These are phyloP conservation scores for Coniferiporia weirii DNA, from an alignment of 1,284 basidiomycete genomes.

Conservation along the genomic window DNA sequence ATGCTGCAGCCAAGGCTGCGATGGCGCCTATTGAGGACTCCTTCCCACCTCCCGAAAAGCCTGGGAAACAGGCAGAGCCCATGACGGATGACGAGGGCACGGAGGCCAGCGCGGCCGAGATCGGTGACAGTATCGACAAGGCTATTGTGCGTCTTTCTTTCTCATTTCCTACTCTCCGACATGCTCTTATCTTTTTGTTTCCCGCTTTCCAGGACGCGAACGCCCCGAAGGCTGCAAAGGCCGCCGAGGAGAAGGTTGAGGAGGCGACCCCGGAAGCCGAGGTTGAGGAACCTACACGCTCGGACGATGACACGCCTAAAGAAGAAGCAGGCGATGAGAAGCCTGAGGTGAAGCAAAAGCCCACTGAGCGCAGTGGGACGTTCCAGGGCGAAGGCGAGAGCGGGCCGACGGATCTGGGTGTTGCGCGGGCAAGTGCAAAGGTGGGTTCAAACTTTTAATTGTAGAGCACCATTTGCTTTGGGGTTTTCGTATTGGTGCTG, in stretches of 20 bases:
- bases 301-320: slow-evolving; percentile 8
- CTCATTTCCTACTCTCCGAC: background rate
- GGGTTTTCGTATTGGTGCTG: too few relatives aligned
- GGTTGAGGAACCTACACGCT: background rate
- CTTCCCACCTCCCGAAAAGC: slow-evolving; percentile 8
- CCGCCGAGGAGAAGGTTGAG: slow-evolving; percentile 10
- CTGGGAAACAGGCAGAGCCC: slow-evolving; percentile 2
- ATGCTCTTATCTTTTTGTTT: background rate
- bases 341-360: slow-evolving; percentile 5
- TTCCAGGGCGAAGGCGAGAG: slow-evolving; percentile 7
- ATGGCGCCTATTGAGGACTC: slow-evolving; percentile 11
- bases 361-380: slow-evolving; percentile 10
- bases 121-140: slow-evolving; percentile 8
- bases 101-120: slow-evolving; percentile 12
- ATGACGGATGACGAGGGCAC: slow-evolving; percentile 18
- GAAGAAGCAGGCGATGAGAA: slow-evolving; percentile 7
- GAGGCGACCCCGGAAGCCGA: background rate
- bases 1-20: slow-evolving; percentile 8
- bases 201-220: slow-evolving; percentile 12
- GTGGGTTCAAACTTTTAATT: slow-evolving; percentile 1
- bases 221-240: slow-evolving; percentile 17
- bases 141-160: slow-evolving; percentile 6
- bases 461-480: background rate
- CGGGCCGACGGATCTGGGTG: slow-evolving; percentile 16
- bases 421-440: slow-evolving; percentile 12